Evolutionary conservation across 2,329 filamentous ascomycete species (phyloP).

Genomic region (Xylariaceae sp.): DNA sequence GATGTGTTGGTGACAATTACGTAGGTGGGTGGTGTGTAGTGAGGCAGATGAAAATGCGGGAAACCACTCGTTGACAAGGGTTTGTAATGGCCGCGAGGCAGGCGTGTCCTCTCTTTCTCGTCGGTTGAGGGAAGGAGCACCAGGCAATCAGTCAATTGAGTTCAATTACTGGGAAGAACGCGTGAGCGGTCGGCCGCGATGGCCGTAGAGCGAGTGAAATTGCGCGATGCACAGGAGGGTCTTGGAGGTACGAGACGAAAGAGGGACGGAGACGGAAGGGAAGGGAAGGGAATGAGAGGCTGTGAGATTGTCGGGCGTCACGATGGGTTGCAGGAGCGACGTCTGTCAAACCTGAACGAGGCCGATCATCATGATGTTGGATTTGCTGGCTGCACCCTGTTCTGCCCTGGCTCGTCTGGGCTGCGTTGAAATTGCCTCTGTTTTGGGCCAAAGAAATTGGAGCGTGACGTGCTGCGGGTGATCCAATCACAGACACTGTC

Average conservation of each 20-base stretch:
- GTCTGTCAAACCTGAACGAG: background rate
- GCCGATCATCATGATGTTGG: background rate
- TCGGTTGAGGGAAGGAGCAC: no score
- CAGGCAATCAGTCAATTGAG: background rate
- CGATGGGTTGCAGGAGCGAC: background rate
- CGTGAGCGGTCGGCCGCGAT: conserved; percentile 5
- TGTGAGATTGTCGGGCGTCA: no score
- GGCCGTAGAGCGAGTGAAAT: conserved; percentile 23
- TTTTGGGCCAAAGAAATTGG: no score
- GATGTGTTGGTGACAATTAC: background rate
- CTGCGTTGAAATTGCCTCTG: no score
- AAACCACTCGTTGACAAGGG: background rate
- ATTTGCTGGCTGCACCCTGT: background rate
- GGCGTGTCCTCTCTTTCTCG: no score
- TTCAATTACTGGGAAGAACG: conserved; percentile 2
- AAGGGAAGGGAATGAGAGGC: conserved; percentile 10
- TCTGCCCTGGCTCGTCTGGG: no score
- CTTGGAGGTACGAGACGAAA: conserved; percentile 13
- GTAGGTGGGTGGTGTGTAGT: background rate
- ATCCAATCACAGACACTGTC: no score
- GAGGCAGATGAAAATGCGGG: background rate
- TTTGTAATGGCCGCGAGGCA: no score
- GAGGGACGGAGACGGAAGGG: background rate
- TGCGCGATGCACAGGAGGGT: conserved; percentile 25
- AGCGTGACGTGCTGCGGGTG: no score